Conservation (phyloP, 768 basidiomycete species). For the Boletus fagicola region DNA sequence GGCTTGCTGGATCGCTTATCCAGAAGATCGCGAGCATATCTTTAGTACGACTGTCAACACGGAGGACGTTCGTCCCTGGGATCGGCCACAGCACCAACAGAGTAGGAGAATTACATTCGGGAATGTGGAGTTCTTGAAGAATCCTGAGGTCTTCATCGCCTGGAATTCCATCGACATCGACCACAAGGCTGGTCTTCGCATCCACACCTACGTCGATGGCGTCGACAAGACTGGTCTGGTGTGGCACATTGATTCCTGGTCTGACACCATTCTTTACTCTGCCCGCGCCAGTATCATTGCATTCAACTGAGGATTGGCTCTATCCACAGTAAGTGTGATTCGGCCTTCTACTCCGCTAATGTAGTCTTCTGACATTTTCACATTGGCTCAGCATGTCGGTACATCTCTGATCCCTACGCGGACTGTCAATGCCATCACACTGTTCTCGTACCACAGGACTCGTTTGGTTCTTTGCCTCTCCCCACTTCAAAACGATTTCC, state of each 20-base stretch:
- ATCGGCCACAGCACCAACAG: slow-evolving; percentile 4
- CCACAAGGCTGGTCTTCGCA: slow-evolving; percentile 8
- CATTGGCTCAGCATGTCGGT: not conserved
- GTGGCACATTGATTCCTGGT: slow-evolving; percentile 14
- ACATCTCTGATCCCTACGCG: not conserved
- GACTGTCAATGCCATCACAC: too few relatives aligned
- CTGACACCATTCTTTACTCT: not conserved
- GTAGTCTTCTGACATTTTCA: too few relatives aligned
- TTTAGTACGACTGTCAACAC: slow-evolving; percentile 17
- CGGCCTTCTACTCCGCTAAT: not conserved
- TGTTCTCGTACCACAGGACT: not conserved
- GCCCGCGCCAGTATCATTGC: not conserved
- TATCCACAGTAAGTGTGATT: not conserved
- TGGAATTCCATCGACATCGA: slow-evolving; percentile 16
- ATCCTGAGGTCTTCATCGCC: slow-evolving; percentile 19
- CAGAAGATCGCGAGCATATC: slow-evolving; percentile 20
- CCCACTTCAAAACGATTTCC: not conserved
- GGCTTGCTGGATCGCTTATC: slow-evolving; percentile 22
- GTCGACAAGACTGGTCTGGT: slow-evolving; percentile 6
- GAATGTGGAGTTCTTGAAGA: slow-evolving; percentile 10
- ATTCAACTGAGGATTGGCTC: not conserved
- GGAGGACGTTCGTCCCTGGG: not conserved
- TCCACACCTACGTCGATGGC: slow-evolving; percentile 11
- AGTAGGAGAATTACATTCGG: slow-evolving; percentile 9
- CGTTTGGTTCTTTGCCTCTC: not conserved